Base-by-base conservation (phyloP, 768 basidiomycete genomes). In the Rhodosporidiobolus odoratus region DNA sequence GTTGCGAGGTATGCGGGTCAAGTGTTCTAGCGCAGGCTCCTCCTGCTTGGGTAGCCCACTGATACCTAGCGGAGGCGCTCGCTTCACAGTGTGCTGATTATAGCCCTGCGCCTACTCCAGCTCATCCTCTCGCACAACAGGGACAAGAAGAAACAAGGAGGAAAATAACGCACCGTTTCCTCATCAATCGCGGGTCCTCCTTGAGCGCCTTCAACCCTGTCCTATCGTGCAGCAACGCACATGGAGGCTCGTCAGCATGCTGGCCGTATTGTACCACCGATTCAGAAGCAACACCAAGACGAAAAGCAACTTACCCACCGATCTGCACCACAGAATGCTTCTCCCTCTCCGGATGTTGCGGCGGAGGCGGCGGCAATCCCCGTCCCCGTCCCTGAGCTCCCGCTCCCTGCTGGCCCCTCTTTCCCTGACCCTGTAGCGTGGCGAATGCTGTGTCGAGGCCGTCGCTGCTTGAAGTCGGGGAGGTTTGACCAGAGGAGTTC, bases 161-260 rank as follows among this genome's bases (percentile, higher is more conserved):
- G 30, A 58, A n/a, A 6, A 38, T 2, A 32, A 40, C 61, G 62
- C 38, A 64, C 62, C 62, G 62, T 54, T 64, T 64, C 40, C 52
- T 52, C 53, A 10, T 25, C 13, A 17, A 43, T 5, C 25, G 12
- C 32, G 53, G 23, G 32, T 41, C 32, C 53, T 64, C 62, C 15
- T 35, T 43, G 21, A 2, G 4, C 13, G 23, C 34, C 27, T 15
- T 1, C 7, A 56, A 4, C 30, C 62, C 62, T 13, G 62, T 64
- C 21, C 62, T 64, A n/a, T n/a, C n/a, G n/a, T n/a, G n/a, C n/a
- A n/a, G n/a, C n/a, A n/a, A n/a, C n/a, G n/a, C n/a, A n/a, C n/a
- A n/a, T n/a, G n/a, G n/a, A n/a, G n/a, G n/a, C n/a, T n/a, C n/a
- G n/a, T n/a, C n/a, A n/a, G n/a, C n/a, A n/a, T n/a, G n/a, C n/a